Evolutionary conservation across 257 asterid species (phyloP).

Genomic region (Jacaranda copaia): DNA sequence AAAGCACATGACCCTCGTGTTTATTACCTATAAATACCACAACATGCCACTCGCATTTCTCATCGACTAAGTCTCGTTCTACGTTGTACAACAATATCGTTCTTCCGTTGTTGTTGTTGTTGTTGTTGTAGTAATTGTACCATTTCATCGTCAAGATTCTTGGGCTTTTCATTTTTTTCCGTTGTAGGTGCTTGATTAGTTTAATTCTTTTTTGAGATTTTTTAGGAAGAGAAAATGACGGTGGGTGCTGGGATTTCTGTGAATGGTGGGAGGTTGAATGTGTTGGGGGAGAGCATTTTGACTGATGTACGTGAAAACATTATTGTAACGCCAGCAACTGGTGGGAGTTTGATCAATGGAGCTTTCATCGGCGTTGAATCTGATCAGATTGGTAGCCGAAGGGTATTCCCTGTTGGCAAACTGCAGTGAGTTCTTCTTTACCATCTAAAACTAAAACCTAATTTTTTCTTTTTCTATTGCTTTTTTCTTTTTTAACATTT

Average conservation of each 20-base stretch:
- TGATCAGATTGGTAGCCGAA: slow-evolving; percentile 69
- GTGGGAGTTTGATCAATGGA: slow-evolving; percentile 63
- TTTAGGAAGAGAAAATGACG: slow-evolving; percentile 39
- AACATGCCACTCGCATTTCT: slow-evolving; percentile 9
- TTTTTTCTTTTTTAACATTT: background rate
- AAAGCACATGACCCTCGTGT: slow-evolving; percentile 22
- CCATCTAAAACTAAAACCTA: background rate
- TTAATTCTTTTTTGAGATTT: background rate
- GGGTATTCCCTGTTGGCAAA: slow-evolving; percentile 82
- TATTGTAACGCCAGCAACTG: slow-evolving; percentile 69
- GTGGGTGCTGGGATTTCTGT: slow-evolving; percentile 62
- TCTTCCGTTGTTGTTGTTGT: slow-evolving; percentile 6
- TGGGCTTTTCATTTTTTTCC: background rate
- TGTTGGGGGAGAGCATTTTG: slow-evolving; percentile 65
- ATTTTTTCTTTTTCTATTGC: background rate
- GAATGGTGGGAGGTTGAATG: slow-evolving; percentile 69
- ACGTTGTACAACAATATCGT: background rate
- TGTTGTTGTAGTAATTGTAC: slow-evolving; percentile 1
- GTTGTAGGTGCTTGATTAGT: background rate
- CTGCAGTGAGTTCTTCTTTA: slow-evolving; percentile 57
- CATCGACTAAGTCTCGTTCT: slow-evolving; percentile 11
- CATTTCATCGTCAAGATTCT: background rate
- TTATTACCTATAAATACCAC: slow-evolving; percentile 48
- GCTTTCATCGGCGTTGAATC: slow-evolving; percentile 88
- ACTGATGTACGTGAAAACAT: slow-evolving; percentile 65